These are phyloP conservation scores for Pelargonium citronellum DNA, from an alignment of 441 rosid species.

Conservation along the genomic window DNA sequence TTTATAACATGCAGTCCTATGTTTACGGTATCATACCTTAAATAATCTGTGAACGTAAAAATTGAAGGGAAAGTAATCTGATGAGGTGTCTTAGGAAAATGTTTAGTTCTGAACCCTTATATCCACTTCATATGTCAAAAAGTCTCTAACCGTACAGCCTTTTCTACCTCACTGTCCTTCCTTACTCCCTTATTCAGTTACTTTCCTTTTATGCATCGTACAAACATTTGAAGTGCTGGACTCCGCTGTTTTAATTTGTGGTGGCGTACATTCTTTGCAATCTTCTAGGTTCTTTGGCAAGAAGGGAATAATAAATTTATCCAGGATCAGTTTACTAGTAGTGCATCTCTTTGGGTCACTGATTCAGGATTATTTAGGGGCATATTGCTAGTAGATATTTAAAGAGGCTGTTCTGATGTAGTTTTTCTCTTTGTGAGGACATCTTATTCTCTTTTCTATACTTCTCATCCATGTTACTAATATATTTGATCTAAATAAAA, in stretches of 20 bases:
- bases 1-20: not conserved
- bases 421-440: too few relatives aligned
- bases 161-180: not conserved
- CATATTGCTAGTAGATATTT: not conserved
- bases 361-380: not conserved
- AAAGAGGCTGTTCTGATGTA: not conserved
- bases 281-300: not conserved
- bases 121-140: not conserved
- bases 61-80: not conserved
- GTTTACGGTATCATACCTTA: too few relatives aligned
- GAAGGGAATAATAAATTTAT: not conserved
- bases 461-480: too few relatives aligned
- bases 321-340: not conserved
- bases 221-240: not conserved
- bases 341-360: not conserved
- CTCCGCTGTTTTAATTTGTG: not conserved
- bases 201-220: not conserved
- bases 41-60: not conserved
- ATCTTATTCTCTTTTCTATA: too few relatives aligned
- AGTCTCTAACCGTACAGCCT: not conserved
- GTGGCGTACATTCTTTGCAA: not conserved
- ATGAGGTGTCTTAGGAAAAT: not conserved
- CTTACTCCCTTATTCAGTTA: not conserved
- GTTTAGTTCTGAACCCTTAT: not conserved
- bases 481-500: too few relatives aligned